Base-by-base conservation (phyloP, 2,329 filamentous ascomycete genomes). In the Pseudocercospora musae region DNA sequence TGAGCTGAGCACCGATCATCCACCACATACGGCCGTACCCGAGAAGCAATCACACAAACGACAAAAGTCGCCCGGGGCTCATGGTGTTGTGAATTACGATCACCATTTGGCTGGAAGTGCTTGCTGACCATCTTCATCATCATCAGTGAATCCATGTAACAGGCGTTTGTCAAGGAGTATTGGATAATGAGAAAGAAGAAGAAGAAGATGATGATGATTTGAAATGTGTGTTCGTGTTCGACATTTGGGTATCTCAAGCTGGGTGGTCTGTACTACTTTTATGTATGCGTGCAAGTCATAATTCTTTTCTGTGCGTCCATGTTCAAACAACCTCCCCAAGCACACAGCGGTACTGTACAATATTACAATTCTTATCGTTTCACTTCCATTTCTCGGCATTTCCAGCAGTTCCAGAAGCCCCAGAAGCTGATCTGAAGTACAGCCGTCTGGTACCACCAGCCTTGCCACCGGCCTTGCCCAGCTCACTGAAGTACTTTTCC, bases 401-500 rank as follows among this genome's bases (percentile, higher is more conserved):
- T 10, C 48, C 49, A 27, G 23, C 49, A 37, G 37, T 57, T 57
- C 54, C 54, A 62, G 33, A 56, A 56, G 29, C 18, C 8, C 54
- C 54, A 58, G 33, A 50, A 46, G 29, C 10, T 7, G 64, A 64
- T 46, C 81, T 82, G 70, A 86, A 81, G 71, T 90, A 91, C 56
- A 93, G 74, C 68, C 90, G 83, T 78, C 89, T 89, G 15, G 90
- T 92, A 7, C 84, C 85, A 1, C 90, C 89, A 4, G 88, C 86
- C 73, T 85, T 90, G 49, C 84, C 85, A 1, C 90, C 89, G 4
- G 88, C 86, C 73, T 85, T 90, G 49, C 89, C 88, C 68, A 92
- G 77, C 66, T 91, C 88, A 20, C 87, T 88, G 75, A 92, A 90
- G 50, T 81, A 69, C 72, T 72, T 72, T 56, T 64, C 65, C 48